phyloP scores from a whole-genome alignment of 106 monocot genomes.

The Agapanthus africanus region DNA sequence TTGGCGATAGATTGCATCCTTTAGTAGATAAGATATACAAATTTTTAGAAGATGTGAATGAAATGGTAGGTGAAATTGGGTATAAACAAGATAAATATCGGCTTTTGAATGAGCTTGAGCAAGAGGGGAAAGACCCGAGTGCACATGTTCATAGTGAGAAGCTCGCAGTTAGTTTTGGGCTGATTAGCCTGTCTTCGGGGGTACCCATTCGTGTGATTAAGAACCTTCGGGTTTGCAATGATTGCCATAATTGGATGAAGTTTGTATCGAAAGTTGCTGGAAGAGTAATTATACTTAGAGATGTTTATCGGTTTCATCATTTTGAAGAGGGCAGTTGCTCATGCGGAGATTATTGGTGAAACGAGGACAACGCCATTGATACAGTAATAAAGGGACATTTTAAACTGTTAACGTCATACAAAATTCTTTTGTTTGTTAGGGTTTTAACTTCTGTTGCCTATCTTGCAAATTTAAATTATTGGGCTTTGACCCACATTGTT shows the following conservation, averaged over 20 bases:
- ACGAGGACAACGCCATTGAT: background rate
- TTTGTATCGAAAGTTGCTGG: slow-evolving; percentile 37
- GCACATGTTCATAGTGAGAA: slow-evolving; percentile 69
- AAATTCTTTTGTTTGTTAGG: too few species aligned
- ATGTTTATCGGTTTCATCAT: slow-evolving; percentile 83
- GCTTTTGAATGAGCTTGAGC: slow-evolving; percentile 48
- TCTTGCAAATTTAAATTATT: too few species aligned
- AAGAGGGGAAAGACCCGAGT: slow-evolving; percentile 43
- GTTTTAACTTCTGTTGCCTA: too few species aligned
- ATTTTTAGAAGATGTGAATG: slow-evolving; percentile 47
- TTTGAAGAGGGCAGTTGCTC: slow-evolving; percentile 67
- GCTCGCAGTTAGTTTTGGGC: slow-evolving; percentile 75
- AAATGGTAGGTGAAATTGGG: slow-evolving; percentile 36
- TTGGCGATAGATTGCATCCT: slow-evolving; percentile 52
- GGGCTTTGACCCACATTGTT: too few species aligned
- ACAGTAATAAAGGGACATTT: background rate
- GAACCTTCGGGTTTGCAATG: slow-evolving; percentile 71
- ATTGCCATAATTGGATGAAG: slow-evolving; percentile 87
- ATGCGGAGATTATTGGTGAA: slow-evolving; percentile 81
- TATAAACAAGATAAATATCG: slow-evolving; percentile 54
- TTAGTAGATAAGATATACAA: slow-evolving; percentile 37
- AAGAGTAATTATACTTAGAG: slow-evolving; percentile 50
- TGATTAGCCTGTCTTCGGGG: slow-evolving; percentile 40
- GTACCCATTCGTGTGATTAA: slow-evolving; percentile 72
- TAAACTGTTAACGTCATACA: too few species aligned